Evolutionary conservation across 2,329 filamentous ascomycete species (phyloP), one percentile per base, ranked within the genome.

Genomic region (Fusarium solani-melongenae): DNA sequence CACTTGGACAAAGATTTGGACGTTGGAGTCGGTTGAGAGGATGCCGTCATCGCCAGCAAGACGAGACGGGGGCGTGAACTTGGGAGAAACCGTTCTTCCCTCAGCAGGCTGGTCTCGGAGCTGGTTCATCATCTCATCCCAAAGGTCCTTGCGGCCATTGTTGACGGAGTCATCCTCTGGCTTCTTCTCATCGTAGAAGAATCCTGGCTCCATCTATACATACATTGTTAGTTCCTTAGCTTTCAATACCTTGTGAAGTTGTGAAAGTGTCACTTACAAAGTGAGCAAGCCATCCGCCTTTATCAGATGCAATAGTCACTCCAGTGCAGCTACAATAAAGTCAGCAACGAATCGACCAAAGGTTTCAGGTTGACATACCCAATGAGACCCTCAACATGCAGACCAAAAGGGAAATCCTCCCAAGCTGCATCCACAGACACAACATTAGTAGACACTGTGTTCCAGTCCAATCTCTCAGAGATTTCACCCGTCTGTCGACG

Each of bases 81-180:
- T 39, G 24, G 56, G 14, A 29, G 56, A 59, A 29, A 64, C 55
- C 1, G 31, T 0, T 4, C 20, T 38, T 6, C 55, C 55, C 24
- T 60, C 55, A 0, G 41, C 55, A 17, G 56, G 36, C 2, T 59
- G 56, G 24, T 49, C 62, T 17, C 41, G 55, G 20, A 64, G 62
- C 9, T 64, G 62, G 31, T 60, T 24, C 67, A 46, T 58, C 58
- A 57, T 62, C 20, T 31, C 39, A 10, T 46, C 38, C 53, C 29
- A 59, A 31, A 58, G 51, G 27, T 51, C 38, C 27, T 62, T 56
- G 9, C 58, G 62, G 10, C 53, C 58, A 10, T 62, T 59, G 24
- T 57, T 51, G 6, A 58, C 53, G 2, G 14, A 10, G 3, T 44
- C 58, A 10, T 58, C 51, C 1, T 20, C 46, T 2, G 36, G 57